Evolutionary conservation across 768 basidiomycete species (phyloP).

Genomic region (Termitomyces sp.): DNA sequence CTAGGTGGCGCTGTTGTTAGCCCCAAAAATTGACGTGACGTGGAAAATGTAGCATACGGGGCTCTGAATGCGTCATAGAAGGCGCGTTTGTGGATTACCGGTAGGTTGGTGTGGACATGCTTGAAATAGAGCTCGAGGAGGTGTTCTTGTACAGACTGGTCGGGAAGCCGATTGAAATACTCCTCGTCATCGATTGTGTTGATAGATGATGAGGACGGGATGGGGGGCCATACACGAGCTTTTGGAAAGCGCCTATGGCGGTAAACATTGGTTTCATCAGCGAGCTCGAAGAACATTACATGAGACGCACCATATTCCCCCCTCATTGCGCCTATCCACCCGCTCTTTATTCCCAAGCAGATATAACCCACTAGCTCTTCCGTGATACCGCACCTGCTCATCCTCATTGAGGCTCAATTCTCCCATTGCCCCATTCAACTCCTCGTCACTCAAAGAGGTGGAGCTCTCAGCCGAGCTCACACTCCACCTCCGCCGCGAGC

Average conservation of each 20-base stretch:
- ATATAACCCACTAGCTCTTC: slow-evolving; percentile 80
- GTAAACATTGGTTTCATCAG: not conserved
- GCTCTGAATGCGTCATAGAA: slow-evolving; percentile 60
- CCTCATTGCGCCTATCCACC: slow-evolving; percentile 65
- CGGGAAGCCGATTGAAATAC: slow-evolving; percentile 49
- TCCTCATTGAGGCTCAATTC: slow-evolving; percentile 89
- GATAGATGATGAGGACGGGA: slow-evolving; percentile 32
- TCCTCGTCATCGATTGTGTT: slow-evolving; percentile 34
- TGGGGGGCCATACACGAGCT: slow-evolving; percentile 85
- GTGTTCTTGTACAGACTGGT: slow-evolving; percentile 57
- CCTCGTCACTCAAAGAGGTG: slow-evolving; percentile 40
- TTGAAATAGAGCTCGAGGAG: slow-evolving; percentile 78
- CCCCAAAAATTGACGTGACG: not conserved
- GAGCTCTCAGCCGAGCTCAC: slow-evolving; percentile 31
- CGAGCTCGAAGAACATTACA: not conserved
- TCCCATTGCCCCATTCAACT: slow-evolving; percentile 68
- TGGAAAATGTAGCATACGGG: slow-evolving; percentile 26
- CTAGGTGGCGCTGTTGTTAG: slow-evolving; percentile 22
- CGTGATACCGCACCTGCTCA: slow-evolving; percentile 82
- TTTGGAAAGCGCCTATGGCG: slow-evolving; percentile 73
- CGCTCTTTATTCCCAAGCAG: slow-evolving; percentile 63
- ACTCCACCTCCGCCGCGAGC: slow-evolving; percentile 24
- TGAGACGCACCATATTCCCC: slow-evolving; percentile 69
- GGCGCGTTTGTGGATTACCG: slow-evolving; percentile 68
- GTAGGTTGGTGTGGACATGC: slow-evolving; percentile 78